These are phyloP conservation scores for Aspergillus pseudoglaucus DNA, from an alignment of 2,329 filamentous ascomycete species.

Conservation along the genomic window DNA sequence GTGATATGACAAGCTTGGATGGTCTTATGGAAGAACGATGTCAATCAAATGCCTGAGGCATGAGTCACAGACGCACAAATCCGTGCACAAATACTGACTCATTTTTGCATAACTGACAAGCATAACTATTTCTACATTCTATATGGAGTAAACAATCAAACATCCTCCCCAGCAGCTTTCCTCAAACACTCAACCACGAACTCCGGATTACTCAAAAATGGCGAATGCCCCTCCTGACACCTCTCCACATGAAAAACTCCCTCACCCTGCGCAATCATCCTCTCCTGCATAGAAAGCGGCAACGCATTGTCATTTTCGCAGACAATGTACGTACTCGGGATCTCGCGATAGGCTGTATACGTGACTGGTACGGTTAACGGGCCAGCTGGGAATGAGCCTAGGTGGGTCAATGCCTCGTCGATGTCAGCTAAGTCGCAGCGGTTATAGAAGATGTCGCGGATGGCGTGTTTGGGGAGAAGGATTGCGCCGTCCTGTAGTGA, in stretches of 20 bases:
- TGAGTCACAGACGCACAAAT: not conserved
- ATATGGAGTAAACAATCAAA: not conserved
- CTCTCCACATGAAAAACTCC: conserved; percentile 20
- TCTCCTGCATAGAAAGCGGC: conserved; percentile 12
- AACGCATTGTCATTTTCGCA: conserved; percentile 22
- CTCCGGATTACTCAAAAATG: conserved; percentile 21
- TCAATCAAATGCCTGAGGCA: too few relatives aligned
- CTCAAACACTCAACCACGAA: conserved; percentile 20
- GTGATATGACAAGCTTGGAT: too few relatives aligned
- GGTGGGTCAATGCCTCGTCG: conserved; percentile 15
- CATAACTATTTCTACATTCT: not conserved
- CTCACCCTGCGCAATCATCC: conserved; percentile 22
- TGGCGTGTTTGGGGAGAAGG: conserved; percentile 8
- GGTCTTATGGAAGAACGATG: not conserved
- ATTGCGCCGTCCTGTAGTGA: conserved; percentile 18
- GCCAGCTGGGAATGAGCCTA: conserved; percentile 18
- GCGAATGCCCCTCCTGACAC: conserved; percentile 24
- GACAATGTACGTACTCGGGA: conserved; percentile 25
- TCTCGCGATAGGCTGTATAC: conserved; percentile 21
- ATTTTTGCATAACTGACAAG: not conserved
- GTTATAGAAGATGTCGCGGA: conserved; percentile 18
- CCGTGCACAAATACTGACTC: not conserved
- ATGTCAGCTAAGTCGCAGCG: conserved; percentile 18
- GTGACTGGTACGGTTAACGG: conserved; percentile 21
- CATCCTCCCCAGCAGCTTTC: conserved; percentile 16